Evolutionary conservation across 2,329 filamentous ascomycete species (phyloP).

Genomic region (Drechslerella dactyloides): DNA sequence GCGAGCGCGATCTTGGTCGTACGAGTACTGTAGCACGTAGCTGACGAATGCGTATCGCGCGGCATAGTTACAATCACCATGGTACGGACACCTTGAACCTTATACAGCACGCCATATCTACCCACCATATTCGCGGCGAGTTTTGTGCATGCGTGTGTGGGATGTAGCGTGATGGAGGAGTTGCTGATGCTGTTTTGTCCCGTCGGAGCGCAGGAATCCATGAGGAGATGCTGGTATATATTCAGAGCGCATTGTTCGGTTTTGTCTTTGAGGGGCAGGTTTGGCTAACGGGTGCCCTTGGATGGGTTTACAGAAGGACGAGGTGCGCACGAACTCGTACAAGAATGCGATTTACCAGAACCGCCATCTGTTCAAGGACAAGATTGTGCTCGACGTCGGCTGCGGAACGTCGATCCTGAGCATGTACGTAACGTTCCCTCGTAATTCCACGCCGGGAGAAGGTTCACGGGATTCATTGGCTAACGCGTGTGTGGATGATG

Average conservation of each 20-base stretch:
- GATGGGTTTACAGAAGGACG: slow-evolving; percentile 76
- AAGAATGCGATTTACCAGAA: slow-evolving; percentile 98
- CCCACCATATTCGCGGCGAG: no score
- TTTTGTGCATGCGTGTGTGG: no score
- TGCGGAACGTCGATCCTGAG: slow-evolving; percentile 97
- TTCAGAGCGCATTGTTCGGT: no score
- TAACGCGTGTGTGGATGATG: background rate
- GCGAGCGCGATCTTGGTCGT: no score
- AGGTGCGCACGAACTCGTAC: slow-evolving; percentile 94
- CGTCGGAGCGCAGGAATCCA: slow-evolving; percentile 74
- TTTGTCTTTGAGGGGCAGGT: background rate
- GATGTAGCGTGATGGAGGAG: background rate
- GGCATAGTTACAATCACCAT: slow-evolving; percentile 90
- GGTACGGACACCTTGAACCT: slow-evolving; percentile 65
- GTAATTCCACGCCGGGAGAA: slow-evolving; percentile 41
- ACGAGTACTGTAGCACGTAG: background rate
- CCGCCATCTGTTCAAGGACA: slow-evolving; percentile 89
- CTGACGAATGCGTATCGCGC: slow-evolving; percentile 21
- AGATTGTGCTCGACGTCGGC: slow-evolving; percentile 93
- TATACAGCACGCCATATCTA: background rate
- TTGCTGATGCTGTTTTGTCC: slow-evolving; percentile 40
- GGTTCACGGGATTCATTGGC: background rate
- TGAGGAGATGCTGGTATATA: slow-evolving; percentile 94
- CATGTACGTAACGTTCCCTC: slow-evolving; percentile 71
- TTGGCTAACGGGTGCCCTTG: slow-evolving; percentile 50